Conservation (phyloP, 208 protist species). For the Angomonas deanei region DNA sequence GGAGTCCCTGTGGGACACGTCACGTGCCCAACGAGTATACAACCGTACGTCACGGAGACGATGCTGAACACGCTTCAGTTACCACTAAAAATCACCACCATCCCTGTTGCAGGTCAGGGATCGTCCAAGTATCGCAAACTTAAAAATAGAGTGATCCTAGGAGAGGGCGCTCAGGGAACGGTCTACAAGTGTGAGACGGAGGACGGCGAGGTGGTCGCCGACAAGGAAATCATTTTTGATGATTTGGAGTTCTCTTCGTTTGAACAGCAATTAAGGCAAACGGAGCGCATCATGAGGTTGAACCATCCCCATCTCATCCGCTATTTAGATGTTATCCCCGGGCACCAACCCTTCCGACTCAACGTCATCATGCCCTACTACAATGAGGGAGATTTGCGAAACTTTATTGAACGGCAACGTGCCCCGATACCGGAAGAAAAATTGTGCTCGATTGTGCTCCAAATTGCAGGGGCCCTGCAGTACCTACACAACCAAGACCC, state of each 20-base stretch:
- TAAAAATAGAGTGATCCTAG: slow-evolving; percentile 33
- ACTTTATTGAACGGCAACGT: slow-evolving; percentile 54
- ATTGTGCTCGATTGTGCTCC: slow-evolving; percentile 72
- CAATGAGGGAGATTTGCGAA: slow-evolving; percentile 62
- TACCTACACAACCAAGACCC: slow-evolving; percentile 79
- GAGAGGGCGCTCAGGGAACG: slow-evolving; percentile 71
- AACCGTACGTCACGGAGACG: slow-evolving; percentile 8
- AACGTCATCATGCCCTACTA: slow-evolving; percentile 84
- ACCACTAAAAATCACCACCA: background rate
- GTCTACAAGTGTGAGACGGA: slow-evolving; percentile 73
- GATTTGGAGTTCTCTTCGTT: slow-evolving; percentile 26
- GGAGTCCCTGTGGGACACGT: slow-evolving; percentile 27
- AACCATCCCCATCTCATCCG: slow-evolving; percentile 77
- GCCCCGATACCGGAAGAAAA: slow-evolving; percentile 52
- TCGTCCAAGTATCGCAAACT: slow-evolving; percentile 51
- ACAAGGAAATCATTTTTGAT: slow-evolving; percentile 75
- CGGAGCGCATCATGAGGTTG: slow-evolving; percentile 60
- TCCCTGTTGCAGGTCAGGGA: background rate
- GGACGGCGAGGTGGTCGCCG: slow-evolving; percentile 68
- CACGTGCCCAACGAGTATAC: slow-evolving; percentile 13
- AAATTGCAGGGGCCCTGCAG: slow-evolving; percentile 65
- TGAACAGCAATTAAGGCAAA: slow-evolving; percentile 44
- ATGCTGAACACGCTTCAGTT: slow-evolving; percentile 15
- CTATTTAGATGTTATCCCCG: slow-evolving; percentile 71
- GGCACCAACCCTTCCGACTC: slow-evolving; percentile 42